phyloP scores from a whole-genome alignment of 2,329 filamentous ascomycete genomes.

The Penicillium vulpinum region DNA sequence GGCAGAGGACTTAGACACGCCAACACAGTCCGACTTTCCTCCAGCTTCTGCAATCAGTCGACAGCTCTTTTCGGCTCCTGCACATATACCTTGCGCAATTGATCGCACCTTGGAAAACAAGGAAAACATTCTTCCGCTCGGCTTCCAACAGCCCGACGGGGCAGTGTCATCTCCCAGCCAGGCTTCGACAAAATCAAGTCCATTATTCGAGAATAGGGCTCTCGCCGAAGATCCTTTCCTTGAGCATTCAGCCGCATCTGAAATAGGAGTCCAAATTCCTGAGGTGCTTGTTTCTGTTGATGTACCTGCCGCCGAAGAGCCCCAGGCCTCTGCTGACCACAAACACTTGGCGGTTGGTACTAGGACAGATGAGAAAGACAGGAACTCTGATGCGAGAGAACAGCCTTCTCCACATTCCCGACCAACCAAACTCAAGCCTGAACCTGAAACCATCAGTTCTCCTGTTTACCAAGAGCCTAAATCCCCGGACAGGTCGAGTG shows the following conservation, averaged over 20 bases:
- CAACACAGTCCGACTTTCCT: constrained; percentile 15
- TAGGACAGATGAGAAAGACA: too few species aligned
- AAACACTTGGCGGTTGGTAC: neutral
- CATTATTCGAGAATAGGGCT: constrained; percentile 9
- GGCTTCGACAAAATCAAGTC: neutral
- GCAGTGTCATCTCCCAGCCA: constrained; percentile 1
- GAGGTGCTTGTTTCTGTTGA: neutral
- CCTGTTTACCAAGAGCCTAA: neutral
- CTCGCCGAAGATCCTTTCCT: constrained; percentile 10
- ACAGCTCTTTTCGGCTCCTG: constrained; percentile 5
- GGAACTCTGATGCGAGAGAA: neutral
- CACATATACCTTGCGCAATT: constrained; percentile 4
- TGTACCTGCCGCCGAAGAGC: neutral
- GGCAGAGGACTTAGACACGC: constrained; percentile 15
- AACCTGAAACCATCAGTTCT: neutral
- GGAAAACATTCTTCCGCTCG: constrained; percentile 21
- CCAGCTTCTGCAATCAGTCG: neutral
- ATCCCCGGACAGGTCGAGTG: neutral
- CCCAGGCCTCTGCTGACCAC: neutral
- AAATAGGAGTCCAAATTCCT: neutral
- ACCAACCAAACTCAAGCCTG: neutral
- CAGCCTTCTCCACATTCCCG: neutral
- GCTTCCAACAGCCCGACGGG: constrained; percentile 1
- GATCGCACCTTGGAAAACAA: constrained; percentile 16
- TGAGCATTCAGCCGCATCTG: neutral